Evolutionary conservation across 2,329 filamentous ascomycete genomes (phyloP).

Genomic region (Ophiostoma piceae): DNA sequence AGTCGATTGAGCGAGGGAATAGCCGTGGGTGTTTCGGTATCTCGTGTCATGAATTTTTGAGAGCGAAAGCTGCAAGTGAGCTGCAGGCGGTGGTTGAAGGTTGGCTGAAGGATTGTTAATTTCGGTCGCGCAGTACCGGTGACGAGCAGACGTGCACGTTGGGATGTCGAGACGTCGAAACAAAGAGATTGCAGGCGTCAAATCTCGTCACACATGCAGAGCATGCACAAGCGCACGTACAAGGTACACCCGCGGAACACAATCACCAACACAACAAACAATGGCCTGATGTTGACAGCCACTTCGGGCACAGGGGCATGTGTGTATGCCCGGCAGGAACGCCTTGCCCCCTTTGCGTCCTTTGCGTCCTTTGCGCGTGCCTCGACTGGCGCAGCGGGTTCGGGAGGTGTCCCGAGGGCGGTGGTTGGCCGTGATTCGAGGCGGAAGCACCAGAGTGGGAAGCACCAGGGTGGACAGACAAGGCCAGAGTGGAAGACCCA

Average conservation of each 20-base stretch:
- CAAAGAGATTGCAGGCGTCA: not conserved
- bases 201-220: not conserved
- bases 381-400: not conserved
- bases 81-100: not conserved
- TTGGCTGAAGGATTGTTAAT: not conserved
- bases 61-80: not conserved
- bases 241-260: not conserved
- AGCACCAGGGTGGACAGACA: not conserved
- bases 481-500: too few relatives aligned
- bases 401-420: not conserved
- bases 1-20: not conserved
- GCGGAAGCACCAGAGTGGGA: not conserved
- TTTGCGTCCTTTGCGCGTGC: too few relatives aligned
- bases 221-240: not conserved
- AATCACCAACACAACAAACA: not conserved
- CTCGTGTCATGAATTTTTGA: not conserved
- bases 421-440: not conserved
- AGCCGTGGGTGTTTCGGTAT: not conserved
- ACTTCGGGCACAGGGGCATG: not conserved
- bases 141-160: not conserved
- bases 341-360: not conserved
- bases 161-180: not conserved
- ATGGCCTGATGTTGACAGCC: conserved; percentile 11
- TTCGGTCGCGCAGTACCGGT: not conserved
- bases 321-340: not conserved